phyloP scores from a whole-genome alignment of 495 filamentous ascomycete species.

The Neurospora sp. region DNA sequence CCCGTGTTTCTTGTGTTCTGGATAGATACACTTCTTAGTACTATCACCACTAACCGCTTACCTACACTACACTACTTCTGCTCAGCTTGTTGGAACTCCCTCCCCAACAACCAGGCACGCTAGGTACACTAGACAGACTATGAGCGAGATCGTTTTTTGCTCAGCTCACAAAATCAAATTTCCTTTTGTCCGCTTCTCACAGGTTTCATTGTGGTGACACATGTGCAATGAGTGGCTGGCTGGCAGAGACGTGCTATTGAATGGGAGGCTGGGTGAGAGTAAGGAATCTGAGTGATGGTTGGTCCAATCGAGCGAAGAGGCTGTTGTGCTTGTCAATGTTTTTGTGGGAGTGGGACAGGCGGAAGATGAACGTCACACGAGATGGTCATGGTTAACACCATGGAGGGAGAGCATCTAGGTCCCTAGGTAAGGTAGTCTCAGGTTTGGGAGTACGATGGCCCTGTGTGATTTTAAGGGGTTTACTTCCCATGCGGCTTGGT shows the following conservation, averaged over 20 bases:
- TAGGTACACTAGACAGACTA: neutral
- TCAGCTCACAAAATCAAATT: neutral
- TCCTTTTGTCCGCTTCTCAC: neutral
- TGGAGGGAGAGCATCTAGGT: neutral
- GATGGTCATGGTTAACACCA: neutral
- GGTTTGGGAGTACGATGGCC: neutral
- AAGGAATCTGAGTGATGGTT: neutral
- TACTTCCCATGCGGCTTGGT: neutral
- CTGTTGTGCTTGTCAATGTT: neutral
- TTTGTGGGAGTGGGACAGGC: neutral
- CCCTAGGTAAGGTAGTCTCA: neutral
- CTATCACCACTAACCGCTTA: neutral
- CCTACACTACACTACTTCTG: neutral
- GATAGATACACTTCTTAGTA: neutral
- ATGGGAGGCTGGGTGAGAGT: neutral
- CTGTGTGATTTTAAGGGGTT: neutral
- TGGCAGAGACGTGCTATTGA: neutral
- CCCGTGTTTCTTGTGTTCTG: neutral
- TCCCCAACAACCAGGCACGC: neutral
- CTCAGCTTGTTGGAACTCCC: neutral
- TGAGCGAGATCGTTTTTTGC: neutral
- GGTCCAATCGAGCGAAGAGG: neutral
- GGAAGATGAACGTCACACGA: neutral
- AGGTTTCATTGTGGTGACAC: neutral
- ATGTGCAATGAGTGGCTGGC: neutral